Evolutionary conservation across 371 early-diverging fungal species (phyloP).

Genomic region (Mucor piriformis): DNA sequence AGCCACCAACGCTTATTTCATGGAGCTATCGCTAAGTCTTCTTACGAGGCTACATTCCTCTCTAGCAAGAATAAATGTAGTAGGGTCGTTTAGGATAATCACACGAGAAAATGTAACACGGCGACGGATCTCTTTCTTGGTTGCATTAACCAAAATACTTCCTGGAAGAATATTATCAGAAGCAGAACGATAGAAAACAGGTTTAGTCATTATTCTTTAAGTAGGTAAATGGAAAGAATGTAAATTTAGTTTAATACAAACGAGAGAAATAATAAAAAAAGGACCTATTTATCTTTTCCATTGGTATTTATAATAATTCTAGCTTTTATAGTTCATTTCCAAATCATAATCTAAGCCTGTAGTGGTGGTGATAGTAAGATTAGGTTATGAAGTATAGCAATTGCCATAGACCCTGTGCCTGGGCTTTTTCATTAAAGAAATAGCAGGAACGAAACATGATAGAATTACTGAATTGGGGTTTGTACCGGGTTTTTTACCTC

Average conservation of each 20-base stretch:
- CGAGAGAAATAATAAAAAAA: not conserved
- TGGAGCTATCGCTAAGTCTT: constrained; percentile 16
- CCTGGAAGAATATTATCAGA: constrained; percentile 2
- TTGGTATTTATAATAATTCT: not conserved
- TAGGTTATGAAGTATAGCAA: not conserved
- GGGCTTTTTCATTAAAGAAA: not conserved
- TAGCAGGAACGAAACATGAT: not conserved
- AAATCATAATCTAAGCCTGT: not conserved
- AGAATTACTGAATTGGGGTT: not conserved
- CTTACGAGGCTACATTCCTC: constrained; percentile 26
- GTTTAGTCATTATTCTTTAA: not conserved
- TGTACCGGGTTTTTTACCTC: constrained; percentile 9
- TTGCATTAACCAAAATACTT: not conserved
- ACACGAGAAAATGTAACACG: constrained; percentile 38
- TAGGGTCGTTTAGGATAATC: constrained; percentile 32
- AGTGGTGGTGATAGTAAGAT: not conserved
- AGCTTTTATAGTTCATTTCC: not conserved
- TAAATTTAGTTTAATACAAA: too few species aligned
- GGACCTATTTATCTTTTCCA: not conserved
- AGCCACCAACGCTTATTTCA: not conserved
- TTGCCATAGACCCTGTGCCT: constrained; percentile 1
- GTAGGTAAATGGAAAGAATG: not conserved
- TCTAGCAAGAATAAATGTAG: constrained; percentile 31
- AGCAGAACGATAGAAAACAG: constrained; percentile 2
- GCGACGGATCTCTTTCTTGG: constrained; percentile 7